A percentile compares a stretch with the other conserved stretches of the same genome.
Conservation (phyloP, 768 basidiomycete genomes). For the Suillus lakei region DNA sequence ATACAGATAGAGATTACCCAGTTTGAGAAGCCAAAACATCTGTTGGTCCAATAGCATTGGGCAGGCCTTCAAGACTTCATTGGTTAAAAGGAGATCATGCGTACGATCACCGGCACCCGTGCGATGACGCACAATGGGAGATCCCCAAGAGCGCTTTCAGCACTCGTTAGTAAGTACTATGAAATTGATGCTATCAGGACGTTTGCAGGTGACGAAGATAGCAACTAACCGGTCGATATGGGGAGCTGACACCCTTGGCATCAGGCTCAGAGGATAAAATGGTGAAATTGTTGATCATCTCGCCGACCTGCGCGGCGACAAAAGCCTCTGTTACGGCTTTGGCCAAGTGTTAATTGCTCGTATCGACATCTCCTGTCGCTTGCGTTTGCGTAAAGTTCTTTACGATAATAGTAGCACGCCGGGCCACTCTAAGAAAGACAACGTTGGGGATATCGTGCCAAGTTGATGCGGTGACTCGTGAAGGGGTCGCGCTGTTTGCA, state of each 20-base stretch:
- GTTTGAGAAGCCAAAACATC: conserved; percentile 76
- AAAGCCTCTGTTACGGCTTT: conserved; percentile 73
- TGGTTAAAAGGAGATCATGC: conserved; percentile 51
- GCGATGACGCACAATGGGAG: conserved; percentile 25
- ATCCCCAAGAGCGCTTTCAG: conserved; percentile 41
- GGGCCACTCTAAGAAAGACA: conserved; percentile 57
- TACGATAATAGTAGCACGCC: conserved; percentile 66
- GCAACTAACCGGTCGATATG: conserved; percentile 33
- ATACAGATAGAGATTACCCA: conserved; percentile 40
- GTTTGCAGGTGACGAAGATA: background rate
- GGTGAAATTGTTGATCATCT: conserved; percentile 46
- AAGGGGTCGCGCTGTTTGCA: conserved; percentile 16
- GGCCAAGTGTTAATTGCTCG: conserved; percentile 60
- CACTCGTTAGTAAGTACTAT: conserved; percentile 63
- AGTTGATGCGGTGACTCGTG: conserved; percentile 24
- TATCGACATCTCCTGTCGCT: conserved; percentile 43
- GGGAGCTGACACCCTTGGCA: conserved; percentile 20
- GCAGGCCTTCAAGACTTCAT: conserved; percentile 53
- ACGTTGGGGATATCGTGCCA: conserved; percentile 45
- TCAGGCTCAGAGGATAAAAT: conserved; percentile 17
- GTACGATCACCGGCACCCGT: conserved; percentile 45
- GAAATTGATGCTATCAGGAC: background rate
- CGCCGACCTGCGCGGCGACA: conserved; percentile 57
- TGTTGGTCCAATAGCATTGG: conserved; percentile 66
- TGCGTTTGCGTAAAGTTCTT: conserved; percentile 38